Conservation (phyloP, 1,139 yeast genomes). For the Pichia sp. region DNA sequence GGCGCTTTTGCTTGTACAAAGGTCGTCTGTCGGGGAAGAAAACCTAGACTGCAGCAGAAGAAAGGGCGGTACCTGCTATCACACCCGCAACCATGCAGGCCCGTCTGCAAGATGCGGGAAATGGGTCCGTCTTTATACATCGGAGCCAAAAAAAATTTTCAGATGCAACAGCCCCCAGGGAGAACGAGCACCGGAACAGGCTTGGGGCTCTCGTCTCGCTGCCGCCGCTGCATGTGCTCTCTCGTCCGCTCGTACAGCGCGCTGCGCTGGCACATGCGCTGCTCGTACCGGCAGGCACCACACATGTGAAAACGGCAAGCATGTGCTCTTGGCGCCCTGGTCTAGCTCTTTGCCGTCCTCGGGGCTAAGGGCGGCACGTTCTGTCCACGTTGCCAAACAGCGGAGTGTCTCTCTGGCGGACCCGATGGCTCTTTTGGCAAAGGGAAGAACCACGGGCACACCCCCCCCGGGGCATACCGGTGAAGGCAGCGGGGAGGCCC, state of each 20-base stretch:
- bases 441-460: no score
- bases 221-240: background rate
- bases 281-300: background rate
- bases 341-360: no score
- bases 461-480: background rate
- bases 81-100: background rate
- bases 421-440: no score
- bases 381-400: no score
- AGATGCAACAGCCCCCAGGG: background rate
- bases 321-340: no score
- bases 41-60: no score
- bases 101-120: background rate
- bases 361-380: no score
- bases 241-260: background rate
- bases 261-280: background rate
- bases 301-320: background rate
- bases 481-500: background rate
- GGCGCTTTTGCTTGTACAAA: background rate
- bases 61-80: no score
- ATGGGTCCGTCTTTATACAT: conserved; percentile 2
- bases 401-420: no score
- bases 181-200: background rate
- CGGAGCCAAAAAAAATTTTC: conserved; percentile 1
- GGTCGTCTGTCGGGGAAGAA: background rate
- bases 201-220: background rate